A percentile compares a stretch with the other conserved stretches of the same genome.
These are phyloP conservation scores for Rhodotorula babjevae DNA, from an alignment of 768 basidiomycete species.

Conservation along the genomic window DNA sequence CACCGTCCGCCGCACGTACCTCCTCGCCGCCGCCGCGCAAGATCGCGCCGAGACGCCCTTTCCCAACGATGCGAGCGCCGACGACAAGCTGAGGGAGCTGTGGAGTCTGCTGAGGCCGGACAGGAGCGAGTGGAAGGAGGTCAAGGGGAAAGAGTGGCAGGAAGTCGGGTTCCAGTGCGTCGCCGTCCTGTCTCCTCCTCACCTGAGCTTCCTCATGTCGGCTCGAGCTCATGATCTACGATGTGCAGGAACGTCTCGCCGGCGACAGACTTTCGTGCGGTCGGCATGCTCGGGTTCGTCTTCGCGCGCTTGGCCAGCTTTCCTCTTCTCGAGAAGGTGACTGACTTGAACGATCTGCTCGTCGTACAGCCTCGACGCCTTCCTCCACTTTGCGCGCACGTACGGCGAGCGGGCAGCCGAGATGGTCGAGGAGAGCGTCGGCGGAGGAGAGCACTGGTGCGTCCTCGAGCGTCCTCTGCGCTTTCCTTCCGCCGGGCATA, in stretches of 20 bases:
- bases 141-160: constrained; percentile 35
- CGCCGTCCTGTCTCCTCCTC: background rate
- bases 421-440: constrained; percentile 30
- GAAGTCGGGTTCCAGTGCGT: constrained; percentile 39
- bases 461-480: background rate
- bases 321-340: no score
- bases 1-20: constrained; percentile 13
- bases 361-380: background rate
- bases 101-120: constrained; percentile 28
- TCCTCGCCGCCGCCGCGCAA: constrained; percentile 2
- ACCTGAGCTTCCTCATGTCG: no score
- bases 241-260: constrained; percentile 22
- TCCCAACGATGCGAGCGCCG: background rate
- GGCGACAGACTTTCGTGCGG: constrained; percentile 25
- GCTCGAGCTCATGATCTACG: background rate
- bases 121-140: background rate
- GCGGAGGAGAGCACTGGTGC: constrained; percentile 23
- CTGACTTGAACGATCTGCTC: background rate
- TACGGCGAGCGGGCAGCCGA: constrained; percentile 25
- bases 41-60: background rate
- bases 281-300: constrained; percentile 33
- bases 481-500: no score
- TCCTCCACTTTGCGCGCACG: constrained; percentile 16
- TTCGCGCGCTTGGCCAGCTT: no score
- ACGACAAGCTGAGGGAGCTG: constrained; percentile 6